Evolutionary conservation across 2,329 filamentous ascomycete species (phyloP).

Genomic region (Monilinia vaccinii-corymbosi): DNA sequence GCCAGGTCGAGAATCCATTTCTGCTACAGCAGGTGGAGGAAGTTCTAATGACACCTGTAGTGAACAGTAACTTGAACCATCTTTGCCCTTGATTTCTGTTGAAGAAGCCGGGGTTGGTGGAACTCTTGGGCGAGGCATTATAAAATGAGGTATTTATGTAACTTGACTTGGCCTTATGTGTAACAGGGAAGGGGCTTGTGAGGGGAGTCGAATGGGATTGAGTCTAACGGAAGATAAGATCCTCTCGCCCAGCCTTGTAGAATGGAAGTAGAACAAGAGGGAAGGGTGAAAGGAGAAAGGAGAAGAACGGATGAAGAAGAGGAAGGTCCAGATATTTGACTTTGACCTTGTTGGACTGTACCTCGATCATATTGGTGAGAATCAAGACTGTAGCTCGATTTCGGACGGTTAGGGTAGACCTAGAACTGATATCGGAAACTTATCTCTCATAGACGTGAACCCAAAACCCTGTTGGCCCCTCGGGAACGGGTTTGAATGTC

Average conservation of each 20-base stretch:
- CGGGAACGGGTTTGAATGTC: not conserved
- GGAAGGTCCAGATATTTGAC: not conserved
- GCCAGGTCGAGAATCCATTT: conserved; percentile 39
- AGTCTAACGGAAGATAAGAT: not conserved
- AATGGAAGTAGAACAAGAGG: not conserved
- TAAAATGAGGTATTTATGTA: conserved; percentile 15
- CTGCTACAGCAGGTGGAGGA: conserved; percentile 62
- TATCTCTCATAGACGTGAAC: not conserved
- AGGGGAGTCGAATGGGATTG: not conserved
- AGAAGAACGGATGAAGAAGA: not conserved
- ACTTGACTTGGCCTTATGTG: conserved; percentile 9
- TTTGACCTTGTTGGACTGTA: not conserved
- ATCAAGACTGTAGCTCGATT: not conserved
- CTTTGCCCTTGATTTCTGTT: conserved; percentile 67
- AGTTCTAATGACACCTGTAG: conserved; percentile 65
- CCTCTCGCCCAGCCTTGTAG: not conserved
- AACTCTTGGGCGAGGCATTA: conserved; percentile 56
- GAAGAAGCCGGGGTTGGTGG: conserved; percentile 74
- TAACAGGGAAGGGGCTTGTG: not conserved
- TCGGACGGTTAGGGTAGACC: not conserved
- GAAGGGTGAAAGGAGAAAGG: too few relatives aligned
- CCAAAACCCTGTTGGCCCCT: not conserved
- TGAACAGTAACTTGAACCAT: conserved; percentile 51
- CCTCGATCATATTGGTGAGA: not conserved
- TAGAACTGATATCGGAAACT: not conserved